Percentiles rank a stretch among this genome's conserved stretches.
Conservation (phyloP, 176 grass and related monocot genomes). For the Puccinellia tenuiflora region DNA sequence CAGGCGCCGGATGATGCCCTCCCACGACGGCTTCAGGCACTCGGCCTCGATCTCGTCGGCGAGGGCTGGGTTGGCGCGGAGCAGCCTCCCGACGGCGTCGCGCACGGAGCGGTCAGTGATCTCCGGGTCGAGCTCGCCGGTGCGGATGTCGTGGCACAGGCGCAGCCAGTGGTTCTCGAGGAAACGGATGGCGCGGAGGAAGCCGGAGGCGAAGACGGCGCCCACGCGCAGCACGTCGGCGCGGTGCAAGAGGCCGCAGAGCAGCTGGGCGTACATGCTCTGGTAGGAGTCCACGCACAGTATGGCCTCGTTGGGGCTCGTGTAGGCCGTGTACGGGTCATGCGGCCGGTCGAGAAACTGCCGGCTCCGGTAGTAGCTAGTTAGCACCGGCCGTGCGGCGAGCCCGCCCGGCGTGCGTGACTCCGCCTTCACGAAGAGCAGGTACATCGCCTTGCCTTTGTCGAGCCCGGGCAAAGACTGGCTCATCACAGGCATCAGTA, state of each 20-base stretch:
- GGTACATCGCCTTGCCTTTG: conserved; percentile 94
- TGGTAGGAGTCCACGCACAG: conserved; percentile 92
- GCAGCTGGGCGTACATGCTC: conserved; percentile 95
- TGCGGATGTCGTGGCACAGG: conserved; percentile 74
- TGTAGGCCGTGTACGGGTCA: conserved; percentile 76
- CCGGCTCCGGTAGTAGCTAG: conserved; percentile 90
- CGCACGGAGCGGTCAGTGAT: conserved; percentile 68
- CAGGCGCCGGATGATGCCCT: conserved; percentile 72
- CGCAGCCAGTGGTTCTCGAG: conserved; percentile 84
- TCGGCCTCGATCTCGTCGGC: conserved; percentile 62
- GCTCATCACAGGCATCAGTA: conserved; percentile 94
- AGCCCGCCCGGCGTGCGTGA: conserved; percentile 80
- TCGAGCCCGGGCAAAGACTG: conserved; percentile 68
- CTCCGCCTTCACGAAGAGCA: conserved; percentile 85
- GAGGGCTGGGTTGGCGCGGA: conserved; percentile 48
- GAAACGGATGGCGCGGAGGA: conserved; percentile 87
- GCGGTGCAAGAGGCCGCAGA: conserved; percentile 81
- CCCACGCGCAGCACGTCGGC: conserved; percentile 80
- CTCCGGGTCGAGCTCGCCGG: conserved; percentile 54
- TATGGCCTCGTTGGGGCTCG: conserved; percentile 83
- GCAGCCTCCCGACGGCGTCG: conserved; percentile 55
- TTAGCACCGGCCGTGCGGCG: conserved; percentile 69
- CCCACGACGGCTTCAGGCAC: conserved; percentile 63
- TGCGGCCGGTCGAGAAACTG: conserved; percentile 74
- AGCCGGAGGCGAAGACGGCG: conserved; percentile 86